Evolutionary conservation across 148 eudicot genomes (phyloP), one percentile per base, ranked within the genome.

Genomic region (Rhododendron henanense): DNA sequence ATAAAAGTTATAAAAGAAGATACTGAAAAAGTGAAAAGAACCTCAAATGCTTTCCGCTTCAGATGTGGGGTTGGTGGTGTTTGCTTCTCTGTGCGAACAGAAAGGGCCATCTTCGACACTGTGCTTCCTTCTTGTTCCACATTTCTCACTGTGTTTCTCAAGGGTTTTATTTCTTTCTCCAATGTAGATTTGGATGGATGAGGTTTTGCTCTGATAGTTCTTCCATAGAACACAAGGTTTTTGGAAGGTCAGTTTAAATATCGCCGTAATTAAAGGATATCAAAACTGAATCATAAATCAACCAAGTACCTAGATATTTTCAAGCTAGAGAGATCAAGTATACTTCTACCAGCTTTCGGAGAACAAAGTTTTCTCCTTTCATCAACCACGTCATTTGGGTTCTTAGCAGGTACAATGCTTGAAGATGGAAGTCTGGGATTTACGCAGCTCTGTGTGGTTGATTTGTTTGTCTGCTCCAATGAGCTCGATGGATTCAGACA

Each of bases 41-140:
- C 98, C 94, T 94, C 92, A 65, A 87, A 80, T 45, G 88, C 41
- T 88, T 93, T 95, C 86, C 98, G 88, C 91, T 95, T 95, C 88
- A 92, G 85, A 79, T 93, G 91, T 37, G 93, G 89, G 48, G 88
- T 85, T 47, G 88, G 78, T 69, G 88, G 86, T 84, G 85, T 85
- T 88, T 88, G 92, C 65, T 88, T 90, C 88, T 74, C 91, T 18
- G 83, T 63, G 61, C 55, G 19, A 83, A 85, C 50, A 79, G 89
- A 80, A 77, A 84, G 79, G 51, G 48, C 85, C 71, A 51, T 81
- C 84, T 81, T 90, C 74, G 82, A 81, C 39, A 16, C 61, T 82
- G 39, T 79, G 35, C 39, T 85, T 47, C 80, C 86, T 79, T 86
- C 83, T 59, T 73, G 82, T 65, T 67, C 85, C 57, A 41, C 28